phyloP scores from a whole-genome alignment of 352 stramenopile species.

The Thalassiosira exigua region DNA sequence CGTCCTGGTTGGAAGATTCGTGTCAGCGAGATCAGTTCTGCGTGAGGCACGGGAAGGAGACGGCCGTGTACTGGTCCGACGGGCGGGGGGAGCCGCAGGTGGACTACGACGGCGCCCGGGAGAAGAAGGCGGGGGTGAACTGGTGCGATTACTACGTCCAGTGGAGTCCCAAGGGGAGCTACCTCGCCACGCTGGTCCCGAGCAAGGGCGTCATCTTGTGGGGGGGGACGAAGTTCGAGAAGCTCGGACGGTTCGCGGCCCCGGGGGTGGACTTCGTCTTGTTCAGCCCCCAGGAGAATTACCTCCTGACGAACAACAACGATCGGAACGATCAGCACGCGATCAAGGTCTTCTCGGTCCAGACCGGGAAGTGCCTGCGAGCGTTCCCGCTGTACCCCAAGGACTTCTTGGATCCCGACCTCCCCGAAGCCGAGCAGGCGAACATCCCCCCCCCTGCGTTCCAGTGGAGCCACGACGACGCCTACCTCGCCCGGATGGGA shows the following conservation, averaged over 20 bases:
- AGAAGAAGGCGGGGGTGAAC: conserved; percentile 94
- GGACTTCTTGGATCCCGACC: conserved; percentile 80
- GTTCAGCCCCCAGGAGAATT: conserved; percentile 96
- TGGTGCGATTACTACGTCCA: conserved; percentile 98
- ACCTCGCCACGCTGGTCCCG: conserved; percentile 96
- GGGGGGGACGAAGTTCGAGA: conserved; percentile 96
- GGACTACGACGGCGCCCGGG: conserved; percentile 94
- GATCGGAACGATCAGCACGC: conserved; percentile 89
- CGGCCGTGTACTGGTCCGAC: conserved; percentile 96
- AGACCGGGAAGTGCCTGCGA: conserved; percentile 85
- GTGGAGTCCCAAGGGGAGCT: conserved; percentile 96
- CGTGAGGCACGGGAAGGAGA: conserved; percentile 94
- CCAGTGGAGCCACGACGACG: conserved; percentile 96
- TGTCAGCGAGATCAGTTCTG: conserved; percentile 93
- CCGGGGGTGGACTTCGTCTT: conserved; percentile 93
- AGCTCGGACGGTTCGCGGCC: conserved; percentile 95
- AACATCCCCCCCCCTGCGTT: conserved; percentile 81
- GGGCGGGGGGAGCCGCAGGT: conserved; percentile 84
- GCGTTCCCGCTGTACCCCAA: conserved; percentile 83
- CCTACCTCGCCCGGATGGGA: conserved; percentile 94
- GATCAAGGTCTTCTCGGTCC: conserved; percentile 97
- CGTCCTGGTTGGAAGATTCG: conserved; percentile 92
- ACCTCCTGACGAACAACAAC: conserved; percentile 96
- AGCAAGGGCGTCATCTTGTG: conserved; percentile 96
- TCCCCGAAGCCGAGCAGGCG: conserved; percentile 84